Evolutionary conservation across 1,284 basidiomycete genomes (phyloP).

Genomic region (Melampsora americana): DNA sequence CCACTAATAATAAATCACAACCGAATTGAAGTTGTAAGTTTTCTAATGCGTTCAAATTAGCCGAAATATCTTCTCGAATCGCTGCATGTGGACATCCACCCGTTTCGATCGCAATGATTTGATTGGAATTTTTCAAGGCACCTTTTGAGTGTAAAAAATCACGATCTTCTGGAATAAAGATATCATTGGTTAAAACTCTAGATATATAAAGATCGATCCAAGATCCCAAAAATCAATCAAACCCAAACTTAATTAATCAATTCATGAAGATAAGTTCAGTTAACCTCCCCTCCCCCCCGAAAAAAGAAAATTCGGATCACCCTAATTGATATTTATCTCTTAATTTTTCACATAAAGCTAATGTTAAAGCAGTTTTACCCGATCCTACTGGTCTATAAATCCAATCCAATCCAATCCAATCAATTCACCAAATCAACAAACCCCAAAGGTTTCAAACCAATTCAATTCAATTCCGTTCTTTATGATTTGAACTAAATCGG

Average conservation of each 20-base stretch:
- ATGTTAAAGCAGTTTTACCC: constrained; percentile 90
- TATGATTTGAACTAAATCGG: no score
- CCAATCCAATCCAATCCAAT: neutral
- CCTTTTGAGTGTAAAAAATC: constrained; percentile 92
- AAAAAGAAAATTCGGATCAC: constrained; percentile 49
- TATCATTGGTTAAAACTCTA: constrained; percentile 84
- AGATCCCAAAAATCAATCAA: no score
- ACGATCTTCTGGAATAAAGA: constrained; percentile 94
- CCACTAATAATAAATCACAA: constrained; percentile 62
- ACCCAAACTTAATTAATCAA: no score
- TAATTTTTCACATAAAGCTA: constrained; percentile 82
- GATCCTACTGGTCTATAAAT: constrained; percentile 83
- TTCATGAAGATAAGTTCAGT: no score
- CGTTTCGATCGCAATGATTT: constrained; percentile 95
- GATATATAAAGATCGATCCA: no score
- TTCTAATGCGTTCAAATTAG: constrained; percentile 92
- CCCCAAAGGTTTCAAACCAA: no score
- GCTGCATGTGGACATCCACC: constrained; percentile 55
- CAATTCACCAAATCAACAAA: no score
- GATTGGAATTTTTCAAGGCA: constrained; percentile 70
- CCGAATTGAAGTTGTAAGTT: constrained; percentile 78
- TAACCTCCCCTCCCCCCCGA: no score
- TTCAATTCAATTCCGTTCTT: no score
- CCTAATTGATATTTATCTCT: constrained; percentile 83
- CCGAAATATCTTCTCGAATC: constrained; percentile 83